These are phyloP conservation scores for Monosporascus sp. DNA, from an alignment of 2,329 filamentous ascomycete genomes.

Conservation along the genomic window DNA sequence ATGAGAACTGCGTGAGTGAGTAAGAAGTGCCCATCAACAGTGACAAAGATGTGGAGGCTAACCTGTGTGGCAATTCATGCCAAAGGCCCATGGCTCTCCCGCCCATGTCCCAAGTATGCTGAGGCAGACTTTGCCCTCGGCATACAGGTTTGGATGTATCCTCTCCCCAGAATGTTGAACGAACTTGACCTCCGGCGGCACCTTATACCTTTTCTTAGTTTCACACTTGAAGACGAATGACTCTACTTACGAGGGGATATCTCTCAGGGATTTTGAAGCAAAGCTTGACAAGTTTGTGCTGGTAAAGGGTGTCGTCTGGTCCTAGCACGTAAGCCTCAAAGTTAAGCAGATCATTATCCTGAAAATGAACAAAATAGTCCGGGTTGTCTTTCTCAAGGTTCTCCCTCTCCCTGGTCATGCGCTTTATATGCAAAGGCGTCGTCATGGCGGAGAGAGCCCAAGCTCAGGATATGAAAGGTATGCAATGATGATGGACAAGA, in stretches of 20 bases:
- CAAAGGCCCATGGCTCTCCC: slow-evolving; percentile 9
- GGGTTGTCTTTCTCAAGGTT: slow-evolving; percentile 7
- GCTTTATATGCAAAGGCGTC: not conserved
- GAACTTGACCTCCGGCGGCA: slow-evolving; percentile 12
- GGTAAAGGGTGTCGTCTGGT: slow-evolving; percentile 10
- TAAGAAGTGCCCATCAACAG: not conserved
- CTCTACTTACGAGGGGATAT: slow-evolving; percentile 8
- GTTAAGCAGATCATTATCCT: slow-evolving; percentile 6
- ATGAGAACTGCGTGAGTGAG: slow-evolving; percentile 7
- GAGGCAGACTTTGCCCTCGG: slow-evolving; percentile 11
- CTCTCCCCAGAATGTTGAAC: slow-evolving; percentile 6
- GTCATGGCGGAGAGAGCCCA: not conserved
- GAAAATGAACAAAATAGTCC: slow-evolving; percentile 13
- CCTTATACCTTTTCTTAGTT: slow-evolving; percentile 1
- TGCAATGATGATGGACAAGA: too few relatives aligned
- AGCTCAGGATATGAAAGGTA: too few relatives aligned
- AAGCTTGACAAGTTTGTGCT: slow-evolving; percentile 14
- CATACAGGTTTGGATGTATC: slow-evolving; percentile 14
- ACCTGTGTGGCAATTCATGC: slow-evolving; percentile 9
- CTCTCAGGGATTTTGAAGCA: slow-evolving; percentile 7
- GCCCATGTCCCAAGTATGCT: slow-evolving; percentile 11
- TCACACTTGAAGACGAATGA: not conserved
- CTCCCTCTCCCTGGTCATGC: slow-evolving; percentile 4
- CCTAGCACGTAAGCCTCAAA: slow-evolving; percentile 12
- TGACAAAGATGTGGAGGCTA: not conserved